phyloP scores from a whole-genome alignment of 228 moss, liverwort and hornwort species.

The Sphagnum fallax region DNA sequence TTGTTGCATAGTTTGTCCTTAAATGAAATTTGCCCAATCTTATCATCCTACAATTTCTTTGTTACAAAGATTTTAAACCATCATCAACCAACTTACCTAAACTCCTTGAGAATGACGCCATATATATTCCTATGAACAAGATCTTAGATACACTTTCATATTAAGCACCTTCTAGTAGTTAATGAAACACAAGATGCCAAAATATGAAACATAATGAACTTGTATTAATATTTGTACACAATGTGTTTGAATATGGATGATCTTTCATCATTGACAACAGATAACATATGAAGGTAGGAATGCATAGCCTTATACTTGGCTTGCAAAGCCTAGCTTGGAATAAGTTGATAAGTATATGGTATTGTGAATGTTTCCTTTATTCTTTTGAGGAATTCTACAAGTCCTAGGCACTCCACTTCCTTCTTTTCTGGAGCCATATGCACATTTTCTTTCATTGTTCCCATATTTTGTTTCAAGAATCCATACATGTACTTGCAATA shows the following conservation, averaged over 20 bases:
- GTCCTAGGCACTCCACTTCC: slow-evolving; percentile 84
- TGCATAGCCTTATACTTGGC: slow-evolving; percentile 29
- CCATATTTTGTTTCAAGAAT: slow-evolving; percentile 72
- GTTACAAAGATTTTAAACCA: no score
- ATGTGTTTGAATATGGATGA: slow-evolving; percentile 90
- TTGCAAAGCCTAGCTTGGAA: slow-evolving; percentile 43
- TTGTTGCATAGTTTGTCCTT: no score
- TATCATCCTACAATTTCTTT: no score
- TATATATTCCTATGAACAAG: no score
- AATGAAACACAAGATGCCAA: no score
- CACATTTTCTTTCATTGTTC: slow-evolving; percentile 38
- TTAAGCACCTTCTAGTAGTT: no score
- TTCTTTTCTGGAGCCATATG: slow-evolving; percentile 49
- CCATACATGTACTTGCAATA: slow-evolving; percentile 84
- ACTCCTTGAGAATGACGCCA: no score
- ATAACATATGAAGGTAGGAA: slow-evolving; percentile 53
- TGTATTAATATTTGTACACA: slow-evolving; percentile 38
- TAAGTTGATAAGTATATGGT: slow-evolving; percentile 45
- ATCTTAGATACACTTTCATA: no score
- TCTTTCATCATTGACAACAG: slow-evolving; percentile 71
- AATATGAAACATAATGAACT: no score
- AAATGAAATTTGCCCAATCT: no score
- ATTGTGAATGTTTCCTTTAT: slow-evolving; percentile 70
- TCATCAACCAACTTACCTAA: no score
- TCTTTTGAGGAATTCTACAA: slow-evolving; percentile 66